Evolutionary conservation across 192 early-diverging fungal species (phyloP), one percentile per base, ranked within the genome.

Genomic region (Rhizophagus prolifer): DNA sequence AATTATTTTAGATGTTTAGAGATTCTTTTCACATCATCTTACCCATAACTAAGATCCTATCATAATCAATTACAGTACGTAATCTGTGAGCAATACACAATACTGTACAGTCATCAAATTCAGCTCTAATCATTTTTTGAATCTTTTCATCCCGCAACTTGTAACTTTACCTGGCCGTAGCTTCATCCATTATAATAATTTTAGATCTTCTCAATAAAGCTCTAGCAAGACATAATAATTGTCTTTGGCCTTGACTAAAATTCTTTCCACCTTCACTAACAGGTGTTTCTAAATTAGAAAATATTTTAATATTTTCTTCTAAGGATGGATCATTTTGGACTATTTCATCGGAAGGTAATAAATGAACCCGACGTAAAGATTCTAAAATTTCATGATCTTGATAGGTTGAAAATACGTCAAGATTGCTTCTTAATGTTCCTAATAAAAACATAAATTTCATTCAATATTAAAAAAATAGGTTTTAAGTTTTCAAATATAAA

Each of bases 1-100:
- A n/a, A n/a, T n/a, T n/a, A n/a, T n/a, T n/a, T n/a, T n/a, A n/a
- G n/a, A n/a, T n/a, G n/a, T n/a, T n/a, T n/a, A n/a, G n/a, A n/a
- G n/a, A n/a, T n/a, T n/a, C n/a, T 31, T 59, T 36, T 41, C 71
- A 44, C 41, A 44, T 44, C 41, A 44, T 44, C 10, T 44, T 73
- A 73, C 71, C 58, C 30, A 85, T 77, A 28, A 95, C 94, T 25
- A 95, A 61, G 8, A 97, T 90, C 28, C 90, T 84, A 85, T 97
- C 95, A 78, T 94, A 96, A 70, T 92, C 92, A 65, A 93, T 92
- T n/a, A 97, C 89, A 3, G 96, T 95, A 70, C 89, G 86, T 63
- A 96, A 64, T 23, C 96, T 89, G 75, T 99, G 97, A 2, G 97
- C 97, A 81, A 99, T 95, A 76, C 91, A 92, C 62, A 99, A 80